phyloP scores from a whole-genome alignment of 2,329 filamentous ascomycete species.

The Paecilomyces niveus region DNA sequence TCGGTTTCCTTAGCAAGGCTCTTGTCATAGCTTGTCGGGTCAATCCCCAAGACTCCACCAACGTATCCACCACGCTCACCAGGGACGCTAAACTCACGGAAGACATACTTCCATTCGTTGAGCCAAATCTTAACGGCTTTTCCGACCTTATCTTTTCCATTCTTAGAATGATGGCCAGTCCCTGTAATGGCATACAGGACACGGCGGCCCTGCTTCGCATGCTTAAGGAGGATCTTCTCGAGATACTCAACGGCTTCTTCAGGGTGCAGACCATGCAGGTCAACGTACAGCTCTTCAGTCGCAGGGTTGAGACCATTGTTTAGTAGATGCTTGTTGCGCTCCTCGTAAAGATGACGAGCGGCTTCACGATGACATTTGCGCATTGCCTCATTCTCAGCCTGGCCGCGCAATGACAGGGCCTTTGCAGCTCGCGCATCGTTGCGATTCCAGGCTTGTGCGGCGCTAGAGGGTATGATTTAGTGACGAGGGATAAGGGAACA shows the following conservation, averaged over 20 bases:
- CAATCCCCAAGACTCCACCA: slow-evolving; percentile 58
- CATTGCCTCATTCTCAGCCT: slow-evolving; percentile 97
- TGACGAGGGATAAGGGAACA: slow-evolving; percentile 3
- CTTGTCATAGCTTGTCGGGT: slow-evolving; percentile 53
- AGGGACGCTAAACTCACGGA: slow-evolving; percentile 90
- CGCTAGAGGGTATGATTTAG: slow-evolving; percentile 45
- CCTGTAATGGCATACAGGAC: slow-evolving; percentile 95
- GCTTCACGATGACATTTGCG: slow-evolving; percentile 93
- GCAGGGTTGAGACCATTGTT: slow-evolving; percentile 36
- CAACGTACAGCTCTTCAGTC: slow-evolving; percentile 76
- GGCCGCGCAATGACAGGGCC: slow-evolving; percentile 84
- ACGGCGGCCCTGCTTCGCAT: slow-evolving; percentile 55
- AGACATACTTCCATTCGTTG: slow-evolving; percentile 93
- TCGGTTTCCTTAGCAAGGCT: slow-evolving; percentile 17
- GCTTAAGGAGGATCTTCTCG: slow-evolving; percentile 78
- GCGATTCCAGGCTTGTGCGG: slow-evolving; percentile 96
- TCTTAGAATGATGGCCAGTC: slow-evolving; percentile 95
- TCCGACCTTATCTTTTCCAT: slow-evolving; percentile 96
- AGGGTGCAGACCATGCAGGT: slow-evolving; percentile 95
- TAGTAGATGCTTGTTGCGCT: slow-evolving; percentile 68
- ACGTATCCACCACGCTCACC: slow-evolving; percentile 80
- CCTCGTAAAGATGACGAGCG: slow-evolving; percentile 83
- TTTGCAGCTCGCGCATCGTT: slow-evolving; percentile 96
- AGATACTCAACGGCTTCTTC: slow-evolving; percentile 95
- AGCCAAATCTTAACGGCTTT: slow-evolving; percentile 86